Conservation (phyloP, 345 rosid genomes). For the Abelmoschus esculentus region DNA sequence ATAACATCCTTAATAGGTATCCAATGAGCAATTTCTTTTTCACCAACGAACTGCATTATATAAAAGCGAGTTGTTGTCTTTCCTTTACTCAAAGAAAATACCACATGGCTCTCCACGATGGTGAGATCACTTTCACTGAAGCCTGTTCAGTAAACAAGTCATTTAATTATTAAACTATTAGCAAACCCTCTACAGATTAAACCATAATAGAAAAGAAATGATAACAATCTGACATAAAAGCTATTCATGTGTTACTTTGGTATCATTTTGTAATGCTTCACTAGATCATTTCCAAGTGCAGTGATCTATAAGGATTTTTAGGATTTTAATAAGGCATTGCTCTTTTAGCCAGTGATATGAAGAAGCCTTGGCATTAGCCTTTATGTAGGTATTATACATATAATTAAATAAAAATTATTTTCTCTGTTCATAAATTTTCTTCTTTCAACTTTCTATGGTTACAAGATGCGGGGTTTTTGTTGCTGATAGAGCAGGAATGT, state of each 20-base stretch:
- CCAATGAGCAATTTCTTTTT: slow-evolving; percentile 14
- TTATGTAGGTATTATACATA: no score
- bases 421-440: no score
- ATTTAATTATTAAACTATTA: slow-evolving; percentile 9
- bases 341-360: no score
- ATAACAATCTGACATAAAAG: not conserved
- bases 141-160: slow-evolving; percentile 29
- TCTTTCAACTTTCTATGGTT: no score
- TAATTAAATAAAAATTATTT: no score
- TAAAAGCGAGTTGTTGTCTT: slow-evolving; percentile 42
- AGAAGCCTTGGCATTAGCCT: no score
- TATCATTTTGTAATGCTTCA: no score
- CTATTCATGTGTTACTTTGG: not conserved
- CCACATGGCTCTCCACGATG: slow-evolving; percentile 44
- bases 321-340: no score
- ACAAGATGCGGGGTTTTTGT: no score
- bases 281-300: no score
- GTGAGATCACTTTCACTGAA: slow-evolving; percentile 29
- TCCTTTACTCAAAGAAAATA: slow-evolving; percentile 40
- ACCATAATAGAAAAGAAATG: not conserved
- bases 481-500: no score
- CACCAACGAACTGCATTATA: slow-evolving; percentile 38
- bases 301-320: no score
- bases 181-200: slow-evolving; percentile 1
- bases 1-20: slow-evolving; percentile 34